A percentile compares a stretch with the other conserved stretches of the same genome.
These are phyloP conservation scores for Agarophyton chilense DNA, from an alignment of 23 red algal genomes.

Conservation along the genomic window DNA sequence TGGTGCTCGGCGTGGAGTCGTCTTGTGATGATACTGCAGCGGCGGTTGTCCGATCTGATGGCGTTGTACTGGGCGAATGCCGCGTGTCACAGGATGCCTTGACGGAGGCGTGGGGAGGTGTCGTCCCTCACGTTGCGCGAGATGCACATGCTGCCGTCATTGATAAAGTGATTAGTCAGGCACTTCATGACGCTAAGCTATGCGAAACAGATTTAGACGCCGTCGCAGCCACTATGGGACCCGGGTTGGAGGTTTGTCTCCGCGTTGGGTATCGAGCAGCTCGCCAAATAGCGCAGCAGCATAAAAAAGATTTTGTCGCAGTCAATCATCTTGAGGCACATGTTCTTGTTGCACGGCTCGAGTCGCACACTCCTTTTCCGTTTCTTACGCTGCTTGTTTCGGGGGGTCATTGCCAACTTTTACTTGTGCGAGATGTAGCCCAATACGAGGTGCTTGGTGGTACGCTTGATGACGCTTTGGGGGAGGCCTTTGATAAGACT, in stretches of 20 bases:
- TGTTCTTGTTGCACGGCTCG: constrained; percentile 76
- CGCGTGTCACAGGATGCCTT: constrained; percentile 80
- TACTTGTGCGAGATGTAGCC: constrained; percentile 75
- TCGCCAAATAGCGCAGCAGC: constrained; percentile 6
- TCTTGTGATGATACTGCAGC: constrained; percentile 98
- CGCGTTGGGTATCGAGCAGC: constrained; percentile 91
- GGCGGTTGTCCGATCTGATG: constrained; percentile 81
- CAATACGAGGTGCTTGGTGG: constrained; percentile 91
- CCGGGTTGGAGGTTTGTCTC: constrained; percentile 95
- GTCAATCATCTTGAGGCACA: constrained; percentile 98
- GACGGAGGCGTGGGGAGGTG: constrained; percentile 83
- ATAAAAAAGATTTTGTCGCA: constrained; percentile 77
- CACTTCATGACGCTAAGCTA: constrained; percentile 61
- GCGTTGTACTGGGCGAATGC: constrained; percentile 75
- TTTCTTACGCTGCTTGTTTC: constrained; percentile 89
- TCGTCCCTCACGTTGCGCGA: constrained; percentile 89
- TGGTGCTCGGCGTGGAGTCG: constrained; percentile 94
- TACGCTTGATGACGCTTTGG: constrained; percentile 94
- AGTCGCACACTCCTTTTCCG: constrained; percentile 60
- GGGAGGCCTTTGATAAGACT: constrained; percentile 98
- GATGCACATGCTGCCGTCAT: constrained; percentile 86
- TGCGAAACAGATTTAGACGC: constrained; percentile 56
- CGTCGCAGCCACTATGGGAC: constrained; percentile 93
- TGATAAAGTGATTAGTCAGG: constrained; percentile 58
- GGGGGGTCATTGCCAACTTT: constrained; percentile 97